Evolutionary conservation across 495 filamentous ascomycete genomes (phyloP).

Genomic region (Astrocystis sublimbata): DNA sequence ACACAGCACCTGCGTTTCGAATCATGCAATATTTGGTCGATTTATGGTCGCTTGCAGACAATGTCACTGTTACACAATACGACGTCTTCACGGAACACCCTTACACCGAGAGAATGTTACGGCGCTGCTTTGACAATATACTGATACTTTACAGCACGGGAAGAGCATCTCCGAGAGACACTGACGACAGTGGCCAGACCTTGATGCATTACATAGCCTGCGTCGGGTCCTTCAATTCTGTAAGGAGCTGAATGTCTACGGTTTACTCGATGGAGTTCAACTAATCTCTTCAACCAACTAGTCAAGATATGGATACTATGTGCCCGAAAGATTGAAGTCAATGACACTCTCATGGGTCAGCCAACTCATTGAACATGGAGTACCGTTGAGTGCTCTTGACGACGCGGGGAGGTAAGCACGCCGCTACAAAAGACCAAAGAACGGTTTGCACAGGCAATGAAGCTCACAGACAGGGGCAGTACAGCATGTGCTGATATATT

Average conservation of each 20-base stretch:
- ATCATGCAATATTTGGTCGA: background rate
- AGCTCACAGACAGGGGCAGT: background rate
- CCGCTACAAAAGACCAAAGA: background rate
- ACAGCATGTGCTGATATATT: background rate
- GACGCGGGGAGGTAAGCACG: background rate
- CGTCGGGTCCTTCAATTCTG: too few species aligned
- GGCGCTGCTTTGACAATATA: background rate
- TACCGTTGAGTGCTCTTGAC: background rate
- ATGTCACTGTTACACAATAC: too few species aligned
- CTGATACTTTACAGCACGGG: background rate
- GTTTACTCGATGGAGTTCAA: too few species aligned
- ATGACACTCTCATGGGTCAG: background rate
- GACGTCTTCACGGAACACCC: too few species aligned
- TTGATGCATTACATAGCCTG: background rate
- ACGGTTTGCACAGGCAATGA: background rate
- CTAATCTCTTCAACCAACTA: too few species aligned
- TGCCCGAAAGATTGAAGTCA: too few species aligned
- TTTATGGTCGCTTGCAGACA: background rate
- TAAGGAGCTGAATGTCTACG: too few species aligned
- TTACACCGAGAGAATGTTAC: background rate
- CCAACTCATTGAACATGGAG: background rate
- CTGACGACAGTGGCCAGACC: background rate
- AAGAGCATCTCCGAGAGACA: background rate
- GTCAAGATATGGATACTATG: too few species aligned
- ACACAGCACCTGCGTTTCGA: background rate